Base-by-base conservation (phyloP, 2,329 filamentous ascomycete genomes). In the Xylariaceae sp. region DNA sequence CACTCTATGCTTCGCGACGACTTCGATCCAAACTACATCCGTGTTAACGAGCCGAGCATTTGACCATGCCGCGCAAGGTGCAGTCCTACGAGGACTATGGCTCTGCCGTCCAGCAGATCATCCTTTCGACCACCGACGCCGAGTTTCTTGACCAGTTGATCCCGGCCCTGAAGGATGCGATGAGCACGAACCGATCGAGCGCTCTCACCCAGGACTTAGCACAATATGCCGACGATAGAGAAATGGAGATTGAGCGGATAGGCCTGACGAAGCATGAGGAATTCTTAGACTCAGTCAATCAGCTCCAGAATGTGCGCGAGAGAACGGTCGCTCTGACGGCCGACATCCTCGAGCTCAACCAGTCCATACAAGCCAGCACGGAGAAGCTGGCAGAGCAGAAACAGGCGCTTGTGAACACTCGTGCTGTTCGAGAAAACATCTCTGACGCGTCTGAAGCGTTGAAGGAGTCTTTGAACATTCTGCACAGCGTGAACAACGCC, bases 91-190 rank as follows among this genome's bases (percentile, higher is more conserved):
- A 73, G 18, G 72, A 74, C 60, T 73, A 73, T 59, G 67, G 67
- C 63, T 69, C 71, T 10, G 72, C 72, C 48, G 72, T 74, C 44
- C 72, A 73, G 49, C 72, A 99, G 91, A 95, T 97, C 66, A 92
- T 97, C 62, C 85, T 96, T 67, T 92, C 93, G 1, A 89, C 92
- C 10, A 92, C 92, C 18, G 93, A 97, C 70, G 83, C 88, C 53
- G 94, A 99, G 69, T 97, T 97, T 71, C 86, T 99, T 64, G 94
- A 97, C 73, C 93, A 97, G 71, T 79, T 99, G 54, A 96, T 97
- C 52, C 93, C 92, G 8, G 89, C 95, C 1, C 87, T 99, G 64
- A 94, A 92, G 78, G 93, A 97, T 82, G 92, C 90, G 66, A 86
- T 90, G 63, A 81, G 85, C 68, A 86, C 89, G 57, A 88, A 89